phyloP scores from a whole-genome alignment of 2,329 filamentous ascomycete genomes.

The Colletotrichum falcatum region DNA sequence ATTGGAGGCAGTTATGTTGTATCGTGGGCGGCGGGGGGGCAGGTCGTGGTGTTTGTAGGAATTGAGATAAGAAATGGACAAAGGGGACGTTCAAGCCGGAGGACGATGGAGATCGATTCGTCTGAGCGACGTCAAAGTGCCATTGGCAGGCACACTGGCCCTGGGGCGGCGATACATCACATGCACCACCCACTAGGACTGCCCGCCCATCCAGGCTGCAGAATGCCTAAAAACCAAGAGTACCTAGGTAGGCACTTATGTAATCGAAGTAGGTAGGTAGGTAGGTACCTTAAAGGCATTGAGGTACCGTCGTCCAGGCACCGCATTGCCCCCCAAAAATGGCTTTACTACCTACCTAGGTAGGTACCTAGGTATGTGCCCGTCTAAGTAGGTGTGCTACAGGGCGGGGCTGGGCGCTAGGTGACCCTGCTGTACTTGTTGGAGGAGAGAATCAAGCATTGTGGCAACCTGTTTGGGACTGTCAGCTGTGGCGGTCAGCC shows the following conservation, averaged over 20 bases:
- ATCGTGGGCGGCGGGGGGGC: constrained; percentile 3
- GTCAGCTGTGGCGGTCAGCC: constrained; percentile 24
- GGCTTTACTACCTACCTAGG: not conserved
- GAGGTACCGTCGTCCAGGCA: not conserved
- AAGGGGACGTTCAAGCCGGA: constrained; percentile 25
- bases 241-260: not conserved
- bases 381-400: not conserved
- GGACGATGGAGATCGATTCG: constrained; percentile 27
- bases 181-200: constrained; percentile 24
- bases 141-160: constrained; percentile 17
- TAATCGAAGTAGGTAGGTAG: not conserved
- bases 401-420: not conserved
- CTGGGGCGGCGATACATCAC: constrained; percentile 32
- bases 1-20: not conserved
- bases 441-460: not conserved
- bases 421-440: not conserved
- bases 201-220: constrained; percentile 34
- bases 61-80: constrained; percentile 29
- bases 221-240: not conserved
- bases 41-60: constrained; percentile 10
- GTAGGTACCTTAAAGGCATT: constrained; percentile 2
- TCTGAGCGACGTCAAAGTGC: constrained; percentile 37
- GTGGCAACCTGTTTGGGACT: not conserved
- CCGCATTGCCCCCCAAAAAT: not conserved
- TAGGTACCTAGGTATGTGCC: too few relatives aligned